A percentile compares a stretch with the other conserved stretches of the same genome.
Conservation (phyloP, 305 asterid genomes). For the Solanum aculeatissimum region DNA sequence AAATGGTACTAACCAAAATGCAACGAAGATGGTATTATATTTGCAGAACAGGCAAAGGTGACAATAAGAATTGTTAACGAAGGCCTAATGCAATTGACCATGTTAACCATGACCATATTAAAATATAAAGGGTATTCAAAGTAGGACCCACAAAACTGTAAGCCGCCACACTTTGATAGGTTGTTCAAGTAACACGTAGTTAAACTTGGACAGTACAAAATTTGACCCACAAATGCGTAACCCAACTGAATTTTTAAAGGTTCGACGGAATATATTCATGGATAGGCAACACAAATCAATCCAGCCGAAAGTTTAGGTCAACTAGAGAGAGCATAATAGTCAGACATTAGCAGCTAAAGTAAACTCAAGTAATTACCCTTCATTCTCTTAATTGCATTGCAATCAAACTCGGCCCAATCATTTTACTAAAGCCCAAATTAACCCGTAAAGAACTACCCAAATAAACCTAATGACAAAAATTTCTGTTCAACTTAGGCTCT, state of each 20-base stretch:
- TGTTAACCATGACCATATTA: background rate
- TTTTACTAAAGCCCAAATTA: background rate
- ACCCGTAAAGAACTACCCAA: background rate
- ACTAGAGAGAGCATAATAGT: background rate
- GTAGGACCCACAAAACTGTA: background rate
- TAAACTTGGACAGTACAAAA: background rate
- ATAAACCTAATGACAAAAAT: background rate
- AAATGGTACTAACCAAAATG: background rate
- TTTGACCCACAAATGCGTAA: background rate
- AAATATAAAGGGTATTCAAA: background rate
- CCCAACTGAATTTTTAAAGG: background rate
- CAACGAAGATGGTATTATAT: background rate
- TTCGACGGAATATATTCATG: background rate
- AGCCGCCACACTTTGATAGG: background rate
- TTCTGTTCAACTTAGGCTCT: background rate
- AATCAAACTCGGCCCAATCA: background rate
- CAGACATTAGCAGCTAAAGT: background rate
- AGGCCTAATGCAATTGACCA: background rate
- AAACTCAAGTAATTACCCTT: background rate
- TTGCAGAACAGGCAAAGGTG: background rate
- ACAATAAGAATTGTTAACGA: background rate
- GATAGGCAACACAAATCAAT: background rate
- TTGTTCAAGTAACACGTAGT: background rate
- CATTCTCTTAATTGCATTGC: background rate
- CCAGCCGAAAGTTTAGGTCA: background rate